Evolutionary conservation across 2,329 filamentous ascomycete species (phyloP), one percentile per base, ranked within the genome.

Genomic region (Rachicladosporium sp.): DNA sequence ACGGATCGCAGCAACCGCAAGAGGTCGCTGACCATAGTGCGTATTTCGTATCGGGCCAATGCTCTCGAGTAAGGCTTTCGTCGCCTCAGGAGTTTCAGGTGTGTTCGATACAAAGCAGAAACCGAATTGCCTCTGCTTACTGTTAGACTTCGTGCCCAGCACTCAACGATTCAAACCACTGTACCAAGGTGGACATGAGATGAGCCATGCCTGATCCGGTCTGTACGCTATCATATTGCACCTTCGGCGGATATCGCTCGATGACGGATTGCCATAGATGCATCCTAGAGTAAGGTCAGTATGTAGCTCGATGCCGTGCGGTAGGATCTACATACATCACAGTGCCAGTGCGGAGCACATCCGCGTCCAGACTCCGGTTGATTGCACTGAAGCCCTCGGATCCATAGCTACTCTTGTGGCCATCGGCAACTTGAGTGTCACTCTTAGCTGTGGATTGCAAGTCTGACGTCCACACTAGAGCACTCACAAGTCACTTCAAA

Each of bases 31-130:
- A n/a, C 10, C 12, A 12, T 35, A 5, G 30, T n/a, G 30, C 13
- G 91, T 98, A 45, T 80, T 71, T 11, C 88, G 76, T 51, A 96
- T 88, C 47, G 89, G 89, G 0, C 86, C 76, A 46, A 98, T 93
- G 40, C 78, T 76, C 54, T 84, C 73, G 2, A 96, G 68, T 1
- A 95, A 68, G n/a, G 66, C 58, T 59, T 89, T 63, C 0, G 88
- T 95, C 4, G 78, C 72, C 47, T 79, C 69, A 0, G 85, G 82
- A 4, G 71, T 71, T 1, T 76, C 66, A 9, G 86, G 85, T 10
- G 80, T 80, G 33, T 70, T 67, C 35, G 78, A 70, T 10, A 95
- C 75, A 53, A 89, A 89, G 50, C 73, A 83, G 56, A 93, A 86
- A 3, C 89, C 88, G 46, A 73, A 75, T 44, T 64, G 58, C 43